Percentiles rank a stretch among this genome's conserved stretches.
Evolutionary conservation across 202 grass and related monocot species (phyloP).

Genomic region (Schoenoplectus tabernaemontani): DNA sequence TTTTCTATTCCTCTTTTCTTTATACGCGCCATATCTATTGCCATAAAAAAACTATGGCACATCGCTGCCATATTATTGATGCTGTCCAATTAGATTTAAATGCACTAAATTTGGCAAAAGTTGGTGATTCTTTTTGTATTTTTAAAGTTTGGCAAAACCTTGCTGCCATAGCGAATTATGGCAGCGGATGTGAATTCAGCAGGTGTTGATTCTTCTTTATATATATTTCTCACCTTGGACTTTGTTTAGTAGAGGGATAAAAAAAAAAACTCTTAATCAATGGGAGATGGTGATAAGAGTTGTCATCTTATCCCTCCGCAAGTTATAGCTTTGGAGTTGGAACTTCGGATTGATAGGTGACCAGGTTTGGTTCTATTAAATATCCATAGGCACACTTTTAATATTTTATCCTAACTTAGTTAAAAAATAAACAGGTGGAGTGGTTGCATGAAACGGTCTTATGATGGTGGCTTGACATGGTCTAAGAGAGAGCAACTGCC

Average conservation of each 20-base stretch:
- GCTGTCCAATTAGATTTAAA: too few relatives aligned
- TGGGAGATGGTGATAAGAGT: neutral
- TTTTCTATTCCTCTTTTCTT: neutral
- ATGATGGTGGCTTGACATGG: conserved; percentile 72
- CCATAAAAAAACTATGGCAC: too few relatives aligned
- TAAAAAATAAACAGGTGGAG: conserved; percentile 55
- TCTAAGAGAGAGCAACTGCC: conserved; percentile 76
- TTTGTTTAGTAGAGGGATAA: neutral
- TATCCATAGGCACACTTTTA: neutral
- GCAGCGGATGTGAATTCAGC: too few relatives aligned
- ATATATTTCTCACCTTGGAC: neutral
- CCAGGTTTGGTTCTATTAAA: neutral
- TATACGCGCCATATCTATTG: too few relatives aligned
- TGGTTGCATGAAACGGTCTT: conserved; percentile 88
- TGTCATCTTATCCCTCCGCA: neutral
- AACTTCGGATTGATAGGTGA: neutral
- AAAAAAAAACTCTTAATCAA: neutral
- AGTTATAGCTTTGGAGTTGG: neutral
- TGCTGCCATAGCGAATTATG: too few relatives aligned
- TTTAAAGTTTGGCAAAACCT: too few relatives aligned
- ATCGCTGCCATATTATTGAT: too few relatives aligned
- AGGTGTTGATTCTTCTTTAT: too few relatives aligned
- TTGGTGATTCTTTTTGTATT: too few relatives aligned
- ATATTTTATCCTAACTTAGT: neutral
- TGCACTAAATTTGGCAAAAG: too few relatives aligned